Percentiles rank a stretch among this genome's conserved stretches.
These are phyloP conservation scores for Lachancea mirantina DNA, from an alignment of 805 yeast genomes.

Conservation along the genomic window DNA sequence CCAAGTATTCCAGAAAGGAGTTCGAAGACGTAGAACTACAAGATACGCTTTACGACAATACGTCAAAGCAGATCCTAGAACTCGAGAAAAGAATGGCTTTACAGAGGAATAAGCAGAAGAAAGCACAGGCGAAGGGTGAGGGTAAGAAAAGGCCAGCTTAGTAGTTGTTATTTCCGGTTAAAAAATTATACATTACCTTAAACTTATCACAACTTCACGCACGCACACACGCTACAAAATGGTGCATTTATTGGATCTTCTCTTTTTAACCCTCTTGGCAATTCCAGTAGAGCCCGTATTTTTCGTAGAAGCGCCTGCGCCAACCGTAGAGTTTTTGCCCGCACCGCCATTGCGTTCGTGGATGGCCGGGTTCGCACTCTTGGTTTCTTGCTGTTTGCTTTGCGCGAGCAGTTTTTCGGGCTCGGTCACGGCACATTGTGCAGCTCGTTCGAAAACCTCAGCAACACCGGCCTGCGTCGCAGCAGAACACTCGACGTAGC, in stretches of 20 bases:
- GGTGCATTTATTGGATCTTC: conserved; percentile 20
- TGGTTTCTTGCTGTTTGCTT: conserved; percentile 4
- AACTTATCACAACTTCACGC: no score
- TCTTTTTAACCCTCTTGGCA: conserved; percentile 16
- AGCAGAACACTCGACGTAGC: conserved; percentile 84
- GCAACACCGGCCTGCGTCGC: conserved; percentile 82
- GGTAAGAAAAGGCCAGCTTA: conserved; percentile 2
- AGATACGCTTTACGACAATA: conserved; percentile 49
- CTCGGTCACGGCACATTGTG: conserved; percentile 49
- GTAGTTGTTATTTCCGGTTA: neutral
- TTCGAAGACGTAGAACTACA: conserved; percentile 56
- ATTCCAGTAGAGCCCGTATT: conserved; percentile 1
- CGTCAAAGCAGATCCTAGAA: conserved; percentile 47
- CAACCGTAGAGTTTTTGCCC: conserved; percentile 4
- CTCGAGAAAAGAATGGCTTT: conserved; percentile 69
- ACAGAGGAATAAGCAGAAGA: conserved; percentile 42
- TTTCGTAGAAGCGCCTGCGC: conserved; percentile 8
- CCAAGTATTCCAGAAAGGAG: conserved; percentile 55
- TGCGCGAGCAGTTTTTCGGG: conserved; percentile 31
- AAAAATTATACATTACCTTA: no score
- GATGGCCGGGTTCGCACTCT: conserved; percentile 2
- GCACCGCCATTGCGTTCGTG: conserved; percentile 2
- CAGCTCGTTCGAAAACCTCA: conserved; percentile 78
- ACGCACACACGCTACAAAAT: conserved; percentile 15
- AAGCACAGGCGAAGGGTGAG: conserved; percentile 3